Conservation (phyloP, 345 rosid species). For the Camelina neglecta region DNA sequence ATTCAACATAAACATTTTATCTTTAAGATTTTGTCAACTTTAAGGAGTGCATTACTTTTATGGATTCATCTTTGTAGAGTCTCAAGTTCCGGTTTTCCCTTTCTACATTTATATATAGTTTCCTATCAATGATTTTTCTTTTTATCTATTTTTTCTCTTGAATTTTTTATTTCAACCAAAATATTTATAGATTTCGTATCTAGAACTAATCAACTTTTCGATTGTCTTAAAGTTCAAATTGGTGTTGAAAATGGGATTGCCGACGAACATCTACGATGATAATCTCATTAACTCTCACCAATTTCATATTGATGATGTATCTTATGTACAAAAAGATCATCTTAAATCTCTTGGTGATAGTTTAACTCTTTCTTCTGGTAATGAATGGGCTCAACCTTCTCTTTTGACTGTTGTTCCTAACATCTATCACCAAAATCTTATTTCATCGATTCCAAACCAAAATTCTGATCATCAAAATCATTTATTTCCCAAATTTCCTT, state of each 20-base stretch:
- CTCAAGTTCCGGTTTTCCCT: background rate
- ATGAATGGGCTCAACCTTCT: background rate
- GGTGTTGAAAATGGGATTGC: too few species aligned
- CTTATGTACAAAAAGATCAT: background rate
- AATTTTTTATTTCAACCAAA: too few species aligned
- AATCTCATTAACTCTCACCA: background rate
- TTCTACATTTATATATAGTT: background rate
- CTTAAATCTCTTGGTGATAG: background rate
- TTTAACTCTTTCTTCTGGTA: background rate
- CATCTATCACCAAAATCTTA: background rate
- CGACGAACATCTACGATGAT: background rate
- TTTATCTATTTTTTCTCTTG: too few species aligned
- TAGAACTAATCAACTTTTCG: too few species aligned
- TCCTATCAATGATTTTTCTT: background rate
- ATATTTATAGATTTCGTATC: background rate
- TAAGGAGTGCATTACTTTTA: background rate
- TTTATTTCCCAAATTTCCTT: background rate
- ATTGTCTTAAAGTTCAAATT: too few species aligned
- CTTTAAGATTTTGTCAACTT: background rate
- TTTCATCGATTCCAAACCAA: background rate
- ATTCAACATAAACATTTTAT: background rate
- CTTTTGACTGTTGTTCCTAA: background rate
- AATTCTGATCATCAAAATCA: background rate
- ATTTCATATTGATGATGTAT: background rate
- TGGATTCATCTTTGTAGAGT: background rate